phyloP scores from a whole-genome alignment of 148 eudicot species.

The Chenopodium berlandieri region DNA sequence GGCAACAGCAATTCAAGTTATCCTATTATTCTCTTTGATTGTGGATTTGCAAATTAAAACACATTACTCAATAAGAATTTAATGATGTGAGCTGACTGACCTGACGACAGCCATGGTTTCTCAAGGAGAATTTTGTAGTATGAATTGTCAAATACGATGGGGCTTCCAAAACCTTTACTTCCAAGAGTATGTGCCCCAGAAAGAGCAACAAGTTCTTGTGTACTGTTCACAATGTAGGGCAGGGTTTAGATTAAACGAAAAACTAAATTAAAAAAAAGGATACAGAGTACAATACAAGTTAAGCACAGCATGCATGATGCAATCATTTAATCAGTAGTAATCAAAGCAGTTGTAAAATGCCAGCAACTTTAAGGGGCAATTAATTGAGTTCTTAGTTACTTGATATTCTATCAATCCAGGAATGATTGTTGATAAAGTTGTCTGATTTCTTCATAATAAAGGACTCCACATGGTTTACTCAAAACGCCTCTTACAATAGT shows the following conservation, averaged over 20 bases:
- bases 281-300: conserved; percentile 10
- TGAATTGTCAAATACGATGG: conserved; percentile 74
- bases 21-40: not conserved
- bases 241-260: not conserved
- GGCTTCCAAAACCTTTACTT: conserved; percentile 90
- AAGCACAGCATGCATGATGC: not conserved
- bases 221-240: conserved; percentile 41
- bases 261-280: not conserved
- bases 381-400: not conserved
- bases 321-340: not conserved
- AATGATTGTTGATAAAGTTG: not conserved
- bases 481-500: not conserved
- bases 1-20: not conserved
- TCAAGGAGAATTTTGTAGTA: conserved; percentile 84
- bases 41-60: not conserved
- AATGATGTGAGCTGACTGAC: conserved; percentile 32
- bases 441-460: not conserved
- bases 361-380: not conserved
- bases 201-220: conserved; percentile 85
- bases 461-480: not conserved
- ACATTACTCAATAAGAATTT: not conserved
- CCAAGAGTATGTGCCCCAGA: conserved; percentile 98
- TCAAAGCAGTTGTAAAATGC: not conserved
- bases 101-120: conserved; percentile 81
- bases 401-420: not conserved